Evolutionary conservation across 257 asterid genomes (phyloP), one percentile per base, ranked within the genome.

Genomic region (Prunella vulgaris): DNA sequence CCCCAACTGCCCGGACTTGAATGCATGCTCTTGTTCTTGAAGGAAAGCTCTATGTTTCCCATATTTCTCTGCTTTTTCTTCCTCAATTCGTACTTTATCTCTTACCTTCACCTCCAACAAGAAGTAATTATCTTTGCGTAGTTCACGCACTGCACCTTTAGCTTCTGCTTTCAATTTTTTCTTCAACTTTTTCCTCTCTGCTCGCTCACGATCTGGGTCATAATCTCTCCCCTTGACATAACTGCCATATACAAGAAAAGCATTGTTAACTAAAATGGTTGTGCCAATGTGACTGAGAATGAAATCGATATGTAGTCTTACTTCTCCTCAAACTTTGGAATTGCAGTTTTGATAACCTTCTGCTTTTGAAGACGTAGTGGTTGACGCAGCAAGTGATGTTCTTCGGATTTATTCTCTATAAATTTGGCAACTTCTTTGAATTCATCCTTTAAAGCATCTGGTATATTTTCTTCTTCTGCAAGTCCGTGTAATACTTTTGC

Each of bases 21-120:
- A 91, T 0, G 96, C 96, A 68, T 88, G 94, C 74, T 94, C 99
- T 60, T 94, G 99, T 68, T 94, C 99, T 84, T 94, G 97, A 35
- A 94, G 97, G 68, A 94, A 89, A 69, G 97, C 95, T 70, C 81
- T 79, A 28, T 49, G 37, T 77, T 84, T 86, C 64, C 97, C 95
- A 56, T 74, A 78, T 78, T 81, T 79, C 82, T 89, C 97, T 12
- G 89, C 80, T 63, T 82, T 86, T 51, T 94, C 99, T 81, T 84
- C 88, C 21, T 79, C 85, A 24, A 68, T 52, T 37, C 77, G 75
- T 0, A 76, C 90, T 82, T 82, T 86, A 0, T 87, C 92, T 72
- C 57, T 74, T 33, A 84, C 87, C 82, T 91, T 91, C 35, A 75
- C 97, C 78, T 71, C 90, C 71, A 73, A 78, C 85, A 94, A 79